Evolutionary conservation across 176 grass and related monocot genomes (phyloP).

Genomic region (Phragmites australis): DNA sequence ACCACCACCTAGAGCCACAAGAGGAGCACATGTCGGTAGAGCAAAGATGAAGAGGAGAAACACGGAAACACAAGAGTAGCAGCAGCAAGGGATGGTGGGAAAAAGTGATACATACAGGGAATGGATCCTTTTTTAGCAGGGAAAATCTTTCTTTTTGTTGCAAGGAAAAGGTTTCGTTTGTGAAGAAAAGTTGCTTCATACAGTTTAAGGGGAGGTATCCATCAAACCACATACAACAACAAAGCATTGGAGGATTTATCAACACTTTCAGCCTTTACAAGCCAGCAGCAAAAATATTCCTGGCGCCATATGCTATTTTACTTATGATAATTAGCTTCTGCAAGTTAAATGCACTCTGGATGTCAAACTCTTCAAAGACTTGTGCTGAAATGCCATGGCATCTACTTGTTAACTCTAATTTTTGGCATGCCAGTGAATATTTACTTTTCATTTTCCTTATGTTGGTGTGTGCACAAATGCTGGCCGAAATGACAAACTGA

Average conservation of each 20-base stretch:
- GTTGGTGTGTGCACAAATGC: background rate
- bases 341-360: too few species aligned
- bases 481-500: background rate
- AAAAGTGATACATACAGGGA: too few species aligned
- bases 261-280: background rate
- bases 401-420: too few species aligned
- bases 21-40: too few species aligned
- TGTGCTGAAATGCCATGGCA: too few species aligned
- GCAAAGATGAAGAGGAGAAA: too few species aligned
- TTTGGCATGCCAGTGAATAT: too few species aligned
- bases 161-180: background rate
- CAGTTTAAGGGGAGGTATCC: background rate
- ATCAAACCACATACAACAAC: background rate
- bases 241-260: background rate
- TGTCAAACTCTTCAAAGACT: too few species aligned
- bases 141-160: background rate
- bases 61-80: too few species aligned
- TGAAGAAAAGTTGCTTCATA: background rate
- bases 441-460: too few species aligned
- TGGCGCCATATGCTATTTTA: background rate
- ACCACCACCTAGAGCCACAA: too few species aligned
- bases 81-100: too few species aligned
- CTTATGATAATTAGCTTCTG: background rate
- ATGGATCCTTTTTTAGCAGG: background rate
- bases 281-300: background rate